Percentiles rank a stretch among this genome's conserved stretches.
phyloP scores from a whole-genome alignment of 1,284 basidiomycete species.

The Schizophyllum commune region DNA sequence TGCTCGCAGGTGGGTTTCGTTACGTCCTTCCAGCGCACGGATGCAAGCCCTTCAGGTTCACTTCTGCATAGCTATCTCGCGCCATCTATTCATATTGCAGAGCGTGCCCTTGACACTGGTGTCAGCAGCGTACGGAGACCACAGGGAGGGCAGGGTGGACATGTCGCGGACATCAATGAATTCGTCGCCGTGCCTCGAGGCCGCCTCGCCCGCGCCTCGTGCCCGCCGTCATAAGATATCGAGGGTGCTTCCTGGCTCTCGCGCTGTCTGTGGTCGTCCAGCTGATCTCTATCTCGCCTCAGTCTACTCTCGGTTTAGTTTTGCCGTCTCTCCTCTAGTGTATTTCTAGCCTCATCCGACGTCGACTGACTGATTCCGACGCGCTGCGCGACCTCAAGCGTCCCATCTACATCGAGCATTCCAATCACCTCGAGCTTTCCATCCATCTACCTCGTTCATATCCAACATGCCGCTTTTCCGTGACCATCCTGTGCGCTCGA shows the following conservation, averaged over 20 bases:
- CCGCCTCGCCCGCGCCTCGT: neutral
- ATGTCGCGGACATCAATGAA: neutral
- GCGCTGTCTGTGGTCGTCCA: neutral
- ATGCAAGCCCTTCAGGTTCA: too few species aligned
- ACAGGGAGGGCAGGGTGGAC: too few species aligned
- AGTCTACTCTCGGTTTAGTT: too few species aligned
- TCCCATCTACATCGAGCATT: too few species aligned
- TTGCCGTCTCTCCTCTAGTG: too few species aligned
- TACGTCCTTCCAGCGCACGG: neutral
- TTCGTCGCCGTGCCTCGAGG: neutral
- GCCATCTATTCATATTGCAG: constrained; percentile 9
- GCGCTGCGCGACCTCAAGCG: too few species aligned
- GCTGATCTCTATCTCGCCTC: neutral
- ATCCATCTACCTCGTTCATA: neutral
- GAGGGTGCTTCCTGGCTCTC: neutral
- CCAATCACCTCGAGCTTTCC: neutral
- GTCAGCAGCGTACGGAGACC: neutral
- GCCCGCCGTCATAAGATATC: neutral
- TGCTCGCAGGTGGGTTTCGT: too few species aligned
- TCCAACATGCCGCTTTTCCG: constrained; percentile 29
- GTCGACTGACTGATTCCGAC: too few species aligned
- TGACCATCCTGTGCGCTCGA: constrained; percentile 30
- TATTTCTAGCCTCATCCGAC: too few species aligned
- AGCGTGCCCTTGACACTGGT: constrained; percentile 17
- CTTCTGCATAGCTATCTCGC: neutral